Evolutionary conservation across 495 filamentous ascomycete species (phyloP).

Genomic region (Podospora tetraspora): DNA sequence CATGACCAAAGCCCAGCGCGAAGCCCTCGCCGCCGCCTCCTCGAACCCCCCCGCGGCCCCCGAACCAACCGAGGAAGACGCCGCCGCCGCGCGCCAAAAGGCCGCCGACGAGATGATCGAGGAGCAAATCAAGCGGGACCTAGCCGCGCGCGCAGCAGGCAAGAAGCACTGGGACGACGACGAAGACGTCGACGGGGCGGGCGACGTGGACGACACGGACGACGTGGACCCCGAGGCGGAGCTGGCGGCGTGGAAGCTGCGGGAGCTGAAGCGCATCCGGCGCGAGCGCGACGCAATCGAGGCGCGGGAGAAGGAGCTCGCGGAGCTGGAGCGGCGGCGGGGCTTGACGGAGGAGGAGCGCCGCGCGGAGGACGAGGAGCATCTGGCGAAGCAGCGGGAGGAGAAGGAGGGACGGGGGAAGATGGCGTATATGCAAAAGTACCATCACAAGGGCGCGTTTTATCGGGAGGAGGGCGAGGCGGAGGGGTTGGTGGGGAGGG

Average conservation of each 20-base stretch:
- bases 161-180: constrained; percentile 87
- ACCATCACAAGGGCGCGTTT: constrained; percentile 95
- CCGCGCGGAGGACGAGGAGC: constrained; percentile 76
- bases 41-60: constrained; percentile 10
- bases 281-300: constrained; percentile 83
- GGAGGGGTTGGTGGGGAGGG: constrained; percentile 66
- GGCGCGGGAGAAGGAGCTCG: constrained; percentile 72
- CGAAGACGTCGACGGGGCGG: constrained; percentile 50
- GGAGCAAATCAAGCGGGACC: constrained; percentile 75
- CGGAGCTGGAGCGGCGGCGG: constrained; percentile 82
- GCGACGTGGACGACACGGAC: constrained; percentile 82
- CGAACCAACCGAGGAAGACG: constrained; percentile 32
- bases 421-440: constrained; percentile 90
- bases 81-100: constrained; percentile 55
- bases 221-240: constrained; percentile 84
- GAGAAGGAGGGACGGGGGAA: constrained; percentile 81
- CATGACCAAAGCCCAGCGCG: constrained; percentile 75
- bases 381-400: constrained; percentile 71
- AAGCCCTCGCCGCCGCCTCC: constrained; percentile 24
- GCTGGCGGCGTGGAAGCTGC: constrained; percentile 86
- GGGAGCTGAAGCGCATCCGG: constrained; percentile 82
- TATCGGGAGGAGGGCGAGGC: constrained; percentile 74
- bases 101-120: constrained; percentile 75
- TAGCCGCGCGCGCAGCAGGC: constrained; percentile 66
- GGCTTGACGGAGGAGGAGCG: constrained; percentile 85